Conservation (phyloP, 768 basidiomycete genomes). For the Xerocomellus dryophilus region DNA sequence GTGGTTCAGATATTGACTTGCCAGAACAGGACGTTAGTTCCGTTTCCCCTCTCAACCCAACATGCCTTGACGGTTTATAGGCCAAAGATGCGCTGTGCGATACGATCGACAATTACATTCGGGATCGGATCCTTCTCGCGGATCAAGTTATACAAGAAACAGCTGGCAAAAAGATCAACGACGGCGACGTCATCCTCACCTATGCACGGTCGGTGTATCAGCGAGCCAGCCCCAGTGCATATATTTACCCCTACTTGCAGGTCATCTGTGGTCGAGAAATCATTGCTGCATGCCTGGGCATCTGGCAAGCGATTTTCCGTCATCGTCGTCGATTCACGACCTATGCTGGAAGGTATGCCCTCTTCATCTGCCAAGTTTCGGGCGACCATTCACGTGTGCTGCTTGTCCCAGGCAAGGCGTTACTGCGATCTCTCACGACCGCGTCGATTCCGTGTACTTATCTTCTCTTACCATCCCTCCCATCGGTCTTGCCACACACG, state of each 20-base stretch:
- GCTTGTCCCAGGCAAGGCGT: slow-evolving; percentile 60
- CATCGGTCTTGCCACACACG: slow-evolving; percentile 75
- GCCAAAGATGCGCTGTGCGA: slow-evolving; percentile 81
- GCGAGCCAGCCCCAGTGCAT: neutral
- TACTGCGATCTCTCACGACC: slow-evolving; percentile 66
- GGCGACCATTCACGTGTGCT: neutral
- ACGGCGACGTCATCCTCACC: slow-evolving; percentile 89
- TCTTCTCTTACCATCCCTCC: slow-evolving; percentile 81
- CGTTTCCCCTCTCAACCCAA: neutral
- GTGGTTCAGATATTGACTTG: slow-evolving; percentile 85
- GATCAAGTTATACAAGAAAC: slow-evolving; percentile 90
- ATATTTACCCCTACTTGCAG: slow-evolving; percentile 38
- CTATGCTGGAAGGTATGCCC: slow-evolving; percentile 77
- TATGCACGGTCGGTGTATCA: slow-evolving; percentile 70
- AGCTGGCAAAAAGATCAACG: slow-evolving; percentile 89
- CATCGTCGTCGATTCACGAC: slow-evolving; percentile 91
- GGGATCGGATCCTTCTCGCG: slow-evolving; percentile 89
- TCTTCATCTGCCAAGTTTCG: neutral
- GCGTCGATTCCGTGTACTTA: slow-evolving; percentile 84
- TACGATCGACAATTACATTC: slow-evolving; percentile 90
- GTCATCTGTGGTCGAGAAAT: slow-evolving; percentile 92
- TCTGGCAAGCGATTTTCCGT: slow-evolving; percentile 82
- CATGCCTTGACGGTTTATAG: slow-evolving; percentile 38
- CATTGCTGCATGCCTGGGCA: slow-evolving; percentile 71
- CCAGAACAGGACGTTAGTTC: slow-evolving; percentile 85